A percentile compares a stretch with the other conserved stretches of the same genome.
These are phyloP conservation scores for Aspergillus neoniger DNA, from an alignment of 2,329 filamentous ascomycete species.

Conservation along the genomic window DNA sequence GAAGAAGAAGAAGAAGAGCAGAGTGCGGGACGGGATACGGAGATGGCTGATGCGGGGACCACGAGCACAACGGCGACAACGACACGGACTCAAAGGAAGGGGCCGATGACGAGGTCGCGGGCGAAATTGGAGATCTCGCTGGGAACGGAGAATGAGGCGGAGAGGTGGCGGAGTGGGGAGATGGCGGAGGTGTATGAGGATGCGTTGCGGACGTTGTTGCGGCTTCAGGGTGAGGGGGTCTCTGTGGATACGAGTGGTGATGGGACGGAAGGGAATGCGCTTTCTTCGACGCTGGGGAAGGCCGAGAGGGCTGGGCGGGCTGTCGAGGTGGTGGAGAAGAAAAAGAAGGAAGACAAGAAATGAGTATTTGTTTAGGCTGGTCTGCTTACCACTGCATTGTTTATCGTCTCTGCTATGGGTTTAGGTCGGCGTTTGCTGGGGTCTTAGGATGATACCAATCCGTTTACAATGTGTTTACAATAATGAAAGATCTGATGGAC, in stretches of 20 bases:
- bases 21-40: constrained; percentile 17
- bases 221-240: constrained; percentile 40
- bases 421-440: constrained; percentile 12
- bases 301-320: constrained; percentile 48
- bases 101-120: constrained; percentile 11
- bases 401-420: background rate
- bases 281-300: constrained; percentile 50
- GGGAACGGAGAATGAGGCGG: constrained; percentile 36
- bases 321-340: constrained; percentile 48
- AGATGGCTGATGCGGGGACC: constrained; percentile 20
- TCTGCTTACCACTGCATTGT: constrained; percentile 13
- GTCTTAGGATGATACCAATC: constrained; percentile 10
- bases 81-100: background rate
- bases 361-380: constrained; percentile 25
- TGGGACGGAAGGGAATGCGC: constrained; percentile 34
- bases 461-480: background rate
- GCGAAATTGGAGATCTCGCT: constrained; percentile 38
- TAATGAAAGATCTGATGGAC: background rate
- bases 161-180: constrained; percentile 45
- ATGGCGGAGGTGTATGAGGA: constrained; percentile 46
- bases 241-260: constrained; percentile 21
- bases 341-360: constrained; percentile 29
- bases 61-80: no score
- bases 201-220: constrained; percentile 40
- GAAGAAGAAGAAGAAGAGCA: constrained; percentile 2